Percentiles rank a stretch among this genome's conserved stretches.
phyloP scores from a whole-genome alignment of 2,329 filamentous ascomycete genomes.

The Exophiala sp. region DNA sequence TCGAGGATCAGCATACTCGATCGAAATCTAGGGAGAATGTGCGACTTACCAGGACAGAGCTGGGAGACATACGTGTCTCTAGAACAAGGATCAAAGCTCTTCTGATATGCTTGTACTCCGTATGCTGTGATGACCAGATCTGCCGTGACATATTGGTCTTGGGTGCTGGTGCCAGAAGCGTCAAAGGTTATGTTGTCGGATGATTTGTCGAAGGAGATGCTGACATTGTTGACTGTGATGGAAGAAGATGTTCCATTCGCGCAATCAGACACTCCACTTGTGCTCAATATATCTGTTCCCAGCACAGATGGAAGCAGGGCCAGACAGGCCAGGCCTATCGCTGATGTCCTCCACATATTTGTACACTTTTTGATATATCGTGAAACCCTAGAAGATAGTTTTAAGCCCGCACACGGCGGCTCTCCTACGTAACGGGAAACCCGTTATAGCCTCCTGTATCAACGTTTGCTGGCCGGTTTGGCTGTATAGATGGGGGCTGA shows the following conservation, averaged over 20 bases:
- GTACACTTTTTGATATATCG: constrained; percentile 2
- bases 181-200: constrained; percentile 75
- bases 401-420: not conserved
- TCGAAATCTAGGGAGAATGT: not conserved
- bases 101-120: constrained; percentile 73
- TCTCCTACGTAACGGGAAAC: too few species aligned
- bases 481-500: not conserved
- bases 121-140: constrained; percentile 76
- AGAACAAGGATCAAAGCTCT: constrained; percentile 80
- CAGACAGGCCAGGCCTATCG: constrained; percentile 18
- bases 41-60: constrained; percentile 71
- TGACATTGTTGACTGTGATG: constrained; percentile 68
- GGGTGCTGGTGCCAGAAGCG: constrained; percentile 70
- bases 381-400: not conserved
- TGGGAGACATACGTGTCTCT: constrained; percentile 61
- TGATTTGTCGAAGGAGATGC: constrained; percentile 75
- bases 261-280: constrained; percentile 76
- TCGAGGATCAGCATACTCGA: constrained; percentile 4
- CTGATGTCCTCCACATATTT: constrained; percentile 19
- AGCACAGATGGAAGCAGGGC: constrained; percentile 42
- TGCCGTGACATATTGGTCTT: constrained; percentile 76
- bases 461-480: too few species aligned
- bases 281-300: constrained; percentile 71
- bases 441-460: too few species aligned
- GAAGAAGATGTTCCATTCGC: constrained; percentile 45